Evolutionary conservation across 208 protist genomes (phyloP).

Genomic region (Herpetomonas samuelpessoai): DNA sequence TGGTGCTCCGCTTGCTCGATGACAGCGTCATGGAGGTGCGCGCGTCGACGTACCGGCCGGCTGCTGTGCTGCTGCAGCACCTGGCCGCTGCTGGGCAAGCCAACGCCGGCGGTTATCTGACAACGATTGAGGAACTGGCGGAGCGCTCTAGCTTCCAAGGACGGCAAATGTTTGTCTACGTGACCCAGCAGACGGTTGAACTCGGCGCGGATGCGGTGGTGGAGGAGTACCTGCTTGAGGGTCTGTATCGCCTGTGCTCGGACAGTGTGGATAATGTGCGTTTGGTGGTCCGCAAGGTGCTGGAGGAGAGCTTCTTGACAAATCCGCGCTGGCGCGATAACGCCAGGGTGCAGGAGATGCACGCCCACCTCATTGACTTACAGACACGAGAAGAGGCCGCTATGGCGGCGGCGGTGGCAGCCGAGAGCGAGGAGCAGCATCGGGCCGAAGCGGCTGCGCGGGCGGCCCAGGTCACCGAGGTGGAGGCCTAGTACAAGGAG

Average conservation of each 20-base stretch:
- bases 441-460: slow-evolving; percentile 8
- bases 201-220: slow-evolving; percentile 55
- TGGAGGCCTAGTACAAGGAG: not conserved
- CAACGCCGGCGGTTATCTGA: slow-evolving; percentile 44
- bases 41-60: slow-evolving; percentile 72
- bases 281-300: slow-evolving; percentile 61
- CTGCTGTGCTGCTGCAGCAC: slow-evolving; percentile 70
- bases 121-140: slow-evolving; percentile 73
- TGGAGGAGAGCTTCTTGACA: slow-evolving; percentile 57
- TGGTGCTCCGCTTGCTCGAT: slow-evolving; percentile 80
- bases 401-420: slow-evolving; percentile 21
- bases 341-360: slow-evolving; percentile 42
- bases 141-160: slow-evolving; percentile 72
- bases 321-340: slow-evolving; percentile 30
- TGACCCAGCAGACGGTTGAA: slow-evolving; percentile 76
- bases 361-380: slow-evolving; percentile 26
- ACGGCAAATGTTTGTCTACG: slow-evolving; percentile 88
- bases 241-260: slow-evolving; percentile 35
- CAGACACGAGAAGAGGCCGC: slow-evolving; percentile 22
- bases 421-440: slow-evolving; percentile 24
- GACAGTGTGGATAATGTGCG: slow-evolving; percentile 87
- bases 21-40: slow-evolving; percentile 92
- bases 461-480: not conserved
- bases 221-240: slow-evolving; percentile 48
- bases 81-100: slow-evolving; percentile 35